phyloP scores from a whole-genome alignment of 1,284 basidiomycete genomes.

The Rhodotorula sp. region DNA sequence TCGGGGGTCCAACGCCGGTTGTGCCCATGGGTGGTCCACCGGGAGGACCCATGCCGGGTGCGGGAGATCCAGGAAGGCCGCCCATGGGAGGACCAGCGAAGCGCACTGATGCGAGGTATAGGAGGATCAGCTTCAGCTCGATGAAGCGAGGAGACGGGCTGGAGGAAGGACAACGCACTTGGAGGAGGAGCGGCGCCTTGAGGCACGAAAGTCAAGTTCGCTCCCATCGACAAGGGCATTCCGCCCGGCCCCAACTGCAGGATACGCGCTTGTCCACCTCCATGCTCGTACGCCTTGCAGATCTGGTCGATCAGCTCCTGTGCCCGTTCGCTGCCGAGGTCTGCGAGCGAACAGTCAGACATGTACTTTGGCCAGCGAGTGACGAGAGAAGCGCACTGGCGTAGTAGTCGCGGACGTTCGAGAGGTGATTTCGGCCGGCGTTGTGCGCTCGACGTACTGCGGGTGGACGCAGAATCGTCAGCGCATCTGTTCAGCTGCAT shows the following conservation, averaged over 20 bases:
- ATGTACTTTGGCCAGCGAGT: no score
- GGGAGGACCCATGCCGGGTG: conserved; percentile 2
- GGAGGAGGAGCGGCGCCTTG: conserved; percentile 66
- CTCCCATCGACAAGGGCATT: conserved; percentile 38
- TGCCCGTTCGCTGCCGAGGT: conserved; percentile 91
- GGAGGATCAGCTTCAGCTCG: no score
- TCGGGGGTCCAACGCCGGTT: conserved; percentile 22
- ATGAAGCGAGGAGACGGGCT: not conserved
- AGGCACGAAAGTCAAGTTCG: conserved; percentile 33
- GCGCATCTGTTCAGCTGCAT: conserved; percentile 10
- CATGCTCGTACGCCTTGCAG: conserved; percentile 75
- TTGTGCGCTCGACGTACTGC: conserved; percentile 96
- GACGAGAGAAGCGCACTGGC: conserved; percentile 62
- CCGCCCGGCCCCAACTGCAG: conserved; percentile 25
- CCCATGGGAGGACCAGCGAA: conserved; percentile 19
- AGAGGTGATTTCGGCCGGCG: conserved; percentile 90
- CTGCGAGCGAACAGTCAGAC: conserved; percentile 52
- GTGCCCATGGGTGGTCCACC: not conserved
- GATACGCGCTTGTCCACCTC: conserved; percentile 32
- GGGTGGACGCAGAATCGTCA: not conserved
- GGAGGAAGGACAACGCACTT: not conserved
- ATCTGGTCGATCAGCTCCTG: conserved; percentile 96
- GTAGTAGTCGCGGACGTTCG: conserved; percentile 97
- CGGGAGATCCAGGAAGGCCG: conserved; percentile 1
- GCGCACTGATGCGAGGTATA: conserved; percentile 9